Evolutionary conservation across 306 rosid species (phyloP), one percentile per base, ranked within the genome.

Genomic region (Trifolium dubium): DNA sequence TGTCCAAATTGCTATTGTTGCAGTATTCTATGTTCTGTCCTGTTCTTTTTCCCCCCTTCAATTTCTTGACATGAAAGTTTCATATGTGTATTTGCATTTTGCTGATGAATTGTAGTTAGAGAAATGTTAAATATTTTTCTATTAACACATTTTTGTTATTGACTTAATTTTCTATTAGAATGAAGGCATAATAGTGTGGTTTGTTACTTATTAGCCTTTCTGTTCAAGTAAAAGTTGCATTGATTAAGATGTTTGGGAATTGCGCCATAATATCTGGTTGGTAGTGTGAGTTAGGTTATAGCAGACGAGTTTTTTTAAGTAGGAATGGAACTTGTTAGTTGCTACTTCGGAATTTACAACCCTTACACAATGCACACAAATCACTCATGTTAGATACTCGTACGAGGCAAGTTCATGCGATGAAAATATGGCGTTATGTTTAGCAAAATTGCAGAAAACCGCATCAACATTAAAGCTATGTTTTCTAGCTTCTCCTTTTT

Each of bases 21-120:
- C 69, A 64, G 40, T 69, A 64, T 60, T 73, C 58, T 68, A 63
- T 71, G 63, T 70, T 70, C 19, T 23, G 40, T 60, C 40, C 40
- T 37, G 40, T 9, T 37, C 10, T 37, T 6, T 37, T 6, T 6
- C 8, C 8, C 8, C 6, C 40, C 54, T 70, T 70, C 60, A 50
- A 23, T 35, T 68, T 30, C 3, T 47, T 44, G 37, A 62, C 68
- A 18, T 43, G 9, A 23, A 66, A 58, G 67, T 76, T 37, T 44
- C 64, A 12, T 23, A 23, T 4, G 8, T 64, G 46, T 29, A 40
- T 70, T 56, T 55, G 66, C 35, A 29, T 44, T 55, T 10, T 14
- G 6, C 46, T 73, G 32, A 40, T 18, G 68, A 3, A 31, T 40
- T 47, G 39, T 37, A 63, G 47, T 15, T 35, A 37, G 68, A 17